phyloP scores from a whole-genome alignment of 169 alveolate species.

The Plasmodium coatneyi region DNA sequence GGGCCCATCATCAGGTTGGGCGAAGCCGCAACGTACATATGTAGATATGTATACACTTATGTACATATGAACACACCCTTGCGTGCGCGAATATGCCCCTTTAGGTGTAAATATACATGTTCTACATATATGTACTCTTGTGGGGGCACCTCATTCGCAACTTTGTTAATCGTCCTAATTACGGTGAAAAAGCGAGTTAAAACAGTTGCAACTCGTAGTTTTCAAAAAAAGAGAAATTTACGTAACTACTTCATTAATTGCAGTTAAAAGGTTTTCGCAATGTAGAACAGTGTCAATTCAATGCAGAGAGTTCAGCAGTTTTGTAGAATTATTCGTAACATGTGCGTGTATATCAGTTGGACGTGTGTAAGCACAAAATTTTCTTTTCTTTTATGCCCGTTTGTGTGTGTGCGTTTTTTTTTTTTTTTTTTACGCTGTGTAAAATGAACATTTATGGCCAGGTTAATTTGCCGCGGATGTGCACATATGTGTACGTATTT shows the following conservation, averaged over 20 bases:
- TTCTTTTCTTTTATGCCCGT: not conserved
- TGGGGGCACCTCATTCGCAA: slow-evolving; percentile 1
- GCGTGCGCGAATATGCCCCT: not conserved
- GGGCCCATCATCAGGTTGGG: not conserved
- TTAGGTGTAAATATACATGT: not conserved
- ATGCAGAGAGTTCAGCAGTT: slow-evolving; percentile 63
- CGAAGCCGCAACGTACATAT: not conserved
- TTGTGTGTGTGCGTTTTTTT: slow-evolving; percentile 5
- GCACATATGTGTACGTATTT: slow-evolving; percentile 2
- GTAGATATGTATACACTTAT: slow-evolving; percentile 11
- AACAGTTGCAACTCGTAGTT: slow-evolving; percentile 15
- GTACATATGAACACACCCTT: not conserved
- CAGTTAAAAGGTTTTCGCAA: slow-evolving; percentile 8
- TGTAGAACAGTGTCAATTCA: slow-evolving; percentile 40
- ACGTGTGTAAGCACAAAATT: not conserved
- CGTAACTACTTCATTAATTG: slow-evolving; percentile 1
- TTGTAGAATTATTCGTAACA: not conserved
- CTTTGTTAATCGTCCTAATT: not conserved
- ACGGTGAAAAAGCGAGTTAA: slow-evolving; percentile 16
- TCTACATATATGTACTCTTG: not conserved
- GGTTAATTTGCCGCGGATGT: slow-evolving; percentile 2
- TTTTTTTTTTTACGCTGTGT: not conserved
- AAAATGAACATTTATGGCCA: not conserved
- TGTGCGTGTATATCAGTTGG: not conserved
- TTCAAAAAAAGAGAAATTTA: slow-evolving; percentile 16